phyloP scores from a whole-genome alignment of 805 yeast genomes.

The Wickerhamomyces strasburgensis region DNA sequence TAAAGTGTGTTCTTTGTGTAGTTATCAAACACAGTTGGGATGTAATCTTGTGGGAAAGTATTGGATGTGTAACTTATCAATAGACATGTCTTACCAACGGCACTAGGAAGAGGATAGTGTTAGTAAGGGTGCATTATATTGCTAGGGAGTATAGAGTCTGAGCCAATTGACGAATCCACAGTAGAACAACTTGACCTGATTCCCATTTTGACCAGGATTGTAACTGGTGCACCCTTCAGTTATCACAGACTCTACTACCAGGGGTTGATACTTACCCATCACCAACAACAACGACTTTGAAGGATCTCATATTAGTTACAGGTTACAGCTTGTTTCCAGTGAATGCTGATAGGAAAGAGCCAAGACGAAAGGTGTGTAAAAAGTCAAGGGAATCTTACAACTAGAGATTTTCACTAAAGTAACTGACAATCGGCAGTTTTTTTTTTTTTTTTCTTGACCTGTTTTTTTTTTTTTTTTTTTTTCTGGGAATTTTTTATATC shows the following conservation, averaged over 20 bases:
- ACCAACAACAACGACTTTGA: slow-evolving; percentile 91
- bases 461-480: neutral
- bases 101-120: slow-evolving; percentile 37
- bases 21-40: slow-evolving; percentile 92
- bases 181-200: too few species aligned
- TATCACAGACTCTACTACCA: too few species aligned
- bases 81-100: slow-evolving; percentile 90
- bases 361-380: too few species aligned
- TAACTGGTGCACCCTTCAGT: too few species aligned
- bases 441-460: too few species aligned
- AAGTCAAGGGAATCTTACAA: too few species aligned
- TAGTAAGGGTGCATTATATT: slow-evolving; percentile 6
- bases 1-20: slow-evolving; percentile 83
- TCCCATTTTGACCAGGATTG: neutral
- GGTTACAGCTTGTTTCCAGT: too few species aligned
- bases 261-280: slow-evolving; percentile 77
- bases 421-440: neutral
- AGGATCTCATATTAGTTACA: slow-evolving; percentile 58
- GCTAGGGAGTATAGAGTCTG: neutral
- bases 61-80: slow-evolving; percentile 87
- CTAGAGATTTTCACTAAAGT: too few species aligned
- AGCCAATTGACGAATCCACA: neutral
- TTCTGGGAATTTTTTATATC: too few species aligned
- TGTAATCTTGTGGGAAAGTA: slow-evolving; percentile 88
- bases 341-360: too few species aligned